These are phyloP conservation scores for Cenchrus fungigraminus DNA, from an alignment of 176 grass and related monocot genomes.

Conservation along the genomic window DNA sequence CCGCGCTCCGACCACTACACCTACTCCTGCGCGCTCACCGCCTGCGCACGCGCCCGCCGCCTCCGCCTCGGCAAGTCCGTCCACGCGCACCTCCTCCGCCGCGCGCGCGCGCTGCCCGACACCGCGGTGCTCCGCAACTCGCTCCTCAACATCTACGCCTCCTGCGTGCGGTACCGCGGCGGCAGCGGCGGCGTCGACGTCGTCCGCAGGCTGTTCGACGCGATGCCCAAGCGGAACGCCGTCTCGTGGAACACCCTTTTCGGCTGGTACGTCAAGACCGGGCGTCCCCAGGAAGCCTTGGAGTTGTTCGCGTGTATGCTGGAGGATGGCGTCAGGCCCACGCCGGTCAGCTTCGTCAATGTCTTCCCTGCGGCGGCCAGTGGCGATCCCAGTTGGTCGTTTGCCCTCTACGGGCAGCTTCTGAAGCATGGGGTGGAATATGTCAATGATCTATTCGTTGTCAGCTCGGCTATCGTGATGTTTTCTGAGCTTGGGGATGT, in stretches of 20 bases:
- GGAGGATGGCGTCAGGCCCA: conserved; percentile 59
- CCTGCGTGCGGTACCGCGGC: background rate
- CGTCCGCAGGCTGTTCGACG: conserved; percentile 67
- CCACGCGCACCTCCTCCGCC: conserved; percentile 72
- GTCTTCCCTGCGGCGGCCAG: conserved; percentile 45
- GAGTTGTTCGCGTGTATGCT: conserved; percentile 62
- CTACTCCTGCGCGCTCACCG: conserved; percentile 87
- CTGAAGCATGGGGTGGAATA: conserved; percentile 74
- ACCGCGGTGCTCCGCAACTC: conserved; percentile 79
- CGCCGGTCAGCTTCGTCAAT: conserved; percentile 74
- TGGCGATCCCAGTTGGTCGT: conserved; percentile 21
- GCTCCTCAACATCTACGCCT: conserved; percentile 93
- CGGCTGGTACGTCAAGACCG: conserved; percentile 73
- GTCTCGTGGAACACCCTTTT: conserved; percentile 88
- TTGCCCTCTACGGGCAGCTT: conserved; percentile 69
- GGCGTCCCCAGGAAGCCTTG: conserved; percentile 53
- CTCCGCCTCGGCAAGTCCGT: conserved; percentile 74
- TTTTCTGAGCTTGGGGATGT: conserved; percentile 58
- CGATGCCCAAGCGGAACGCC: conserved; percentile 72
- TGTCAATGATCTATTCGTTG: conserved; percentile 65
- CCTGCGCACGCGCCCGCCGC: conserved; percentile 68
- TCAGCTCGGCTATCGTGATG: conserved; percentile 72
- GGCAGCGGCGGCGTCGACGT: conserved; percentile 29
- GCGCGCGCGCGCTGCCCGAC: conserved; percentile 47
- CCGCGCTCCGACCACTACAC: conserved; percentile 80